phyloP scores from a whole-genome alignment of 2,329 filamentous ascomycete species.

The Phoma sp. region DNA sequence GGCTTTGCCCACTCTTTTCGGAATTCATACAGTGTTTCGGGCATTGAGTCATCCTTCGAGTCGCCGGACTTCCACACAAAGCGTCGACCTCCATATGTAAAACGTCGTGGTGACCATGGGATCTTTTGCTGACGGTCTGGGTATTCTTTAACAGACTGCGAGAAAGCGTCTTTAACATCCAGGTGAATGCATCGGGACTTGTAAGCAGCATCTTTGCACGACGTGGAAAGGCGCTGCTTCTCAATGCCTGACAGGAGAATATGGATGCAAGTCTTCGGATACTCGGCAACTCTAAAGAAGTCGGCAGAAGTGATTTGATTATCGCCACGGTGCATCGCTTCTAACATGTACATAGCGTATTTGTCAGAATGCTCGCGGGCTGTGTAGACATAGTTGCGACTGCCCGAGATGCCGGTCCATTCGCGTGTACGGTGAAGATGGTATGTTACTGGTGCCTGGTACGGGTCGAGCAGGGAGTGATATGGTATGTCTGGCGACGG shows the following conservation, averaged over 20 bases:
- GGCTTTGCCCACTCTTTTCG: slow-evolving; percentile 44
- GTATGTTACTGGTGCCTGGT: slow-evolving; percentile 40
- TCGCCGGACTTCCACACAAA: slow-evolving; percentile 53
- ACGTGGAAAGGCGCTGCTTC: slow-evolving; percentile 34
- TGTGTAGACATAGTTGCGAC: slow-evolving; percentile 45
- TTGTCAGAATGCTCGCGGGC: slow-evolving; percentile 46
- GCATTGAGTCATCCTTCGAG: slow-evolving; percentile 55
- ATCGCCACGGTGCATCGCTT: slow-evolving; percentile 41
- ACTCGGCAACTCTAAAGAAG: slow-evolving; percentile 46
- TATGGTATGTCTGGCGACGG: slow-evolving; percentile 44
- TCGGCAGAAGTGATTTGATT: slow-evolving; percentile 44
- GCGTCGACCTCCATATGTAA: slow-evolving; percentile 44
- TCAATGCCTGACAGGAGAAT: slow-evolving; percentile 45
- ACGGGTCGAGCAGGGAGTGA: slow-evolving; percentile 42
- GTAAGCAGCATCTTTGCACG: slow-evolving; percentile 41
- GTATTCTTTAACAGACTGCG: slow-evolving; percentile 44
- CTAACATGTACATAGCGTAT: slow-evolving; percentile 45
- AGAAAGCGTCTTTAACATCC: slow-evolving; percentile 38
- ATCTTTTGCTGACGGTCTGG: slow-evolving; percentile 46
- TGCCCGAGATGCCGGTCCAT: slow-evolving; percentile 43
- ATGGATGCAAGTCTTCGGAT: slow-evolving; percentile 40
- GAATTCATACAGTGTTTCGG: slow-evolving; percentile 47
- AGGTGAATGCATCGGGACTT: slow-evolving; percentile 44
- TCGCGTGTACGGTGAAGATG: slow-evolving; percentile 47
- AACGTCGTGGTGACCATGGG: slow-evolving; percentile 48